Conservation (phyloP, 768 basidiomycete species). For the Hemileccinum rubropunctum region DNA sequence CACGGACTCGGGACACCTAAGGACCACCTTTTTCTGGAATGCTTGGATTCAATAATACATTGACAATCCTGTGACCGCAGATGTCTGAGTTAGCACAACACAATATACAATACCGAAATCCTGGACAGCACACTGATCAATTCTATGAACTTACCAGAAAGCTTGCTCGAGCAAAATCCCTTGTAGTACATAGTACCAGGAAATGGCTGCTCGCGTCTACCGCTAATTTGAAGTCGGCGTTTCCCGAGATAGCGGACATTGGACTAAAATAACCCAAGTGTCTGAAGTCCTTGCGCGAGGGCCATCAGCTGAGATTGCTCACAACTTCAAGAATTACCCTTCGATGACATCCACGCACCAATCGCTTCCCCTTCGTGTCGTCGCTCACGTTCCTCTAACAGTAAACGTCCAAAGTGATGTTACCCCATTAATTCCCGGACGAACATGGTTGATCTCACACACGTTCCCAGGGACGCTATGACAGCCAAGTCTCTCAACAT, state of each 20-base stretch:
- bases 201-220: too few species aligned
- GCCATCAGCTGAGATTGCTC: background rate
- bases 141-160: background rate
- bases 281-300: background rate
- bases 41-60: background rate
- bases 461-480: background rate
- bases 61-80: background rate
- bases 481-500: background rate
- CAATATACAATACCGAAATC: too few species aligned
- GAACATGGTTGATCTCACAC: background rate
- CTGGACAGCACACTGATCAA: too few species aligned
- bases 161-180: background rate
- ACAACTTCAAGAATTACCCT: too few species aligned
- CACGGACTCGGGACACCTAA: too few species aligned
- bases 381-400: background rate
- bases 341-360: background rate
- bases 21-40: background rate
- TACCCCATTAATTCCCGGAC: background rate
- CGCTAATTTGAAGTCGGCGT: background rate
- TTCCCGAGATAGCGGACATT: background rate
- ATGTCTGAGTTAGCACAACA: background rate
- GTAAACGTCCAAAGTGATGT: background rate
- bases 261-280: background rate
- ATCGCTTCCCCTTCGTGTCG: too few species aligned
- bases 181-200: too few species aligned